These are phyloP conservation scores for Arabidopsis arenosa DNA, from an alignment of 345 rosid species.

Conservation along the genomic window DNA sequence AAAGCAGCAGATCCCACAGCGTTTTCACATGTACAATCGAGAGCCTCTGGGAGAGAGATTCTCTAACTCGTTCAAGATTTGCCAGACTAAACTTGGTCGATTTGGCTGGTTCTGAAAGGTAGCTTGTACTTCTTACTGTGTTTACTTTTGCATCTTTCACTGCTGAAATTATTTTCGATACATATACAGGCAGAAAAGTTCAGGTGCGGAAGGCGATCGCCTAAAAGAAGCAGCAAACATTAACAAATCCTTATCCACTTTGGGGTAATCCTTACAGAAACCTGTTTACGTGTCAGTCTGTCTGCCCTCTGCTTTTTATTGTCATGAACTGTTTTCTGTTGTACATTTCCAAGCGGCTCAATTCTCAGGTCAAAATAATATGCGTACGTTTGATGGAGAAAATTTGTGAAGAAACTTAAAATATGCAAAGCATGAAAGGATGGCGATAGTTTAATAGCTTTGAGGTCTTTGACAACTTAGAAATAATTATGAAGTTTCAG, in stretches of 20 bases:
- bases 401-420: conserved; percentile 9
- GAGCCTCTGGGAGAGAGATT: conserved; percentile 89
- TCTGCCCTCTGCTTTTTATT: conserved; percentile 16
- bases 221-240: conserved; percentile 97
- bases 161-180: conserved; percentile 30
- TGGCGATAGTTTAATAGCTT: conserved; percentile 24
- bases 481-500: conserved; percentile 1
- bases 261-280: conserved; percentile 64
- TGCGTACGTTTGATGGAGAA: not conserved
- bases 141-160: conserved; percentile 27
- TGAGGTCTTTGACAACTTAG: conserved; percentile 29
- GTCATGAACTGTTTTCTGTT: conserved; percentile 31
- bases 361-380: conserved; percentile 18
- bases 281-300: conserved; percentile 35
- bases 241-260: conserved; percentile 90
- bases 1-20: conserved; percentile 97
- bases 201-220: conserved; percentile 98
- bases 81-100: conserved; percentile 96
- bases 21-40: conserved; percentile 95
- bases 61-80: conserved; percentile 78
- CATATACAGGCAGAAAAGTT: conserved; percentile 83
- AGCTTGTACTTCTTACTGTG: conserved; percentile 24
- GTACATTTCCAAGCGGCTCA: conserved; percentile 26
- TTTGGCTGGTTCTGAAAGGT: conserved; percentile 99
- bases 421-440: conserved; percentile 8